Conservation (phyloP, 106 monocot species). For the Apostasia ramifera region DNA sequence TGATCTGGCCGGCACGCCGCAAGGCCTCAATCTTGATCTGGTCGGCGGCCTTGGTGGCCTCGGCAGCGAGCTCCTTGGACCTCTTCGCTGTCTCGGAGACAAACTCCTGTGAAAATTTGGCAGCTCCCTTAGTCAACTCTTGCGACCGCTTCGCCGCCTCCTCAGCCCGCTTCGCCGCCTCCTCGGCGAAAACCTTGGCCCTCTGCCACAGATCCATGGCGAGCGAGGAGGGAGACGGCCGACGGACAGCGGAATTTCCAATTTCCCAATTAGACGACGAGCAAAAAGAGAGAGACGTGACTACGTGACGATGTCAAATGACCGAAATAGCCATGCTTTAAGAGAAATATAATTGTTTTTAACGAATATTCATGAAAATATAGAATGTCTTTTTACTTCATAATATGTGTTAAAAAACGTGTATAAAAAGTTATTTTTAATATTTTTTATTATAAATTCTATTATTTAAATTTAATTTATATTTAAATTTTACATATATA, state of each 20-base stretch:
- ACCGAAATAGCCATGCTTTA: too few species aligned
- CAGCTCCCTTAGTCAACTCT: slow-evolving; percentile 60
- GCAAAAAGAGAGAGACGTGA: too few species aligned
- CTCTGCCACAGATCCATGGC: slow-evolving; percentile 87
- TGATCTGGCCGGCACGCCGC: slow-evolving; percentile 75
- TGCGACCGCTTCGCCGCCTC: slow-evolving; percentile 77
- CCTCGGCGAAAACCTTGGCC: slow-evolving; percentile 77
- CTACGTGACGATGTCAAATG: too few species aligned
- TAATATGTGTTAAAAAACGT: too few species aligned
- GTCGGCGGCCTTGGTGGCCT: slow-evolving; percentile 72
- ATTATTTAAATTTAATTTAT: too few species aligned
- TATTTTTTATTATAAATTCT: too few species aligned
- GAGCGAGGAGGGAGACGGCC: background rate
- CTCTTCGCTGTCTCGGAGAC: slow-evolving; percentile 62
- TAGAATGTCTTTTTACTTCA: too few species aligned
- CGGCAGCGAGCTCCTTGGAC: slow-evolving; percentile 64
- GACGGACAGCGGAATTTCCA: background rate
- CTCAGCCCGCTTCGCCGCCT: slow-evolving; percentile 76
- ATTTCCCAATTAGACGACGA: too few species aligned
- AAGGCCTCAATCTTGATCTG: slow-evolving; percentile 41
- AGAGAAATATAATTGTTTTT: too few species aligned
- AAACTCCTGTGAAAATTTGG: slow-evolving; percentile 58
- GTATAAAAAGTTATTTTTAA: too few species aligned
- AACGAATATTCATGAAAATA: too few species aligned
- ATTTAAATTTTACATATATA: too few species aligned